A percentile compares a stretch with the other conserved stretches of the same genome.
phyloP scores from a whole-genome alignment of 73 alveolate species.

The Effrenium voratum region DNA sequence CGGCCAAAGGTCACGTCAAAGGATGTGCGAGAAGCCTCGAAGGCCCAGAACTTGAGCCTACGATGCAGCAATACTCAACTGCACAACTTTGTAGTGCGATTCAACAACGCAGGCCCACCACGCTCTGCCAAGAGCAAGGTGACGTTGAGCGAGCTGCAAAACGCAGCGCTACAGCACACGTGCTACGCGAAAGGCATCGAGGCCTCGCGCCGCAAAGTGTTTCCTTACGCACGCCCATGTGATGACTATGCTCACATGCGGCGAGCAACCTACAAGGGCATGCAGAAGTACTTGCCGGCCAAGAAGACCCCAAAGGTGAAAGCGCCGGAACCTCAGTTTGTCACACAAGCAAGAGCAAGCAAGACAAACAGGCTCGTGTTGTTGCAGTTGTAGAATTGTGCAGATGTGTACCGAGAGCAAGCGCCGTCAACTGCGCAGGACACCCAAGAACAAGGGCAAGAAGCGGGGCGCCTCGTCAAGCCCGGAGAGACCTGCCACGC shows the following conservation, averaged over 20 bases:
- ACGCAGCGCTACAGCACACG: background rate
- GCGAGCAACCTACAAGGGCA: constrained; percentile 50
- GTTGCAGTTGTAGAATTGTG: too few relatives aligned
- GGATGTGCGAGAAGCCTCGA: background rate
- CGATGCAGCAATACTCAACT: background rate
- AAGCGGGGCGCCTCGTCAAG: too few relatives aligned
- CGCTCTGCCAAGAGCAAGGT: background rate
- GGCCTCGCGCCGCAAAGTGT: constrained; percentile 1
- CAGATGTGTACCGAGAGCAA: too few relatives aligned
- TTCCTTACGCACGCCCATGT: constrained; percentile 15
- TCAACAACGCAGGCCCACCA: background rate
- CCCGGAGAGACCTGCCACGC: too few relatives aligned
- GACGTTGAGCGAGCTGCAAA: background rate
- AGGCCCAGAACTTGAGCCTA: background rate
- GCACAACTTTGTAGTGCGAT: background rate
- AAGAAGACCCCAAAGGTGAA: background rate
- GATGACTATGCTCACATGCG: constrained; percentile 61
- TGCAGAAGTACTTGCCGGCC: background rate
- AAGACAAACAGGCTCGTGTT: too few relatives aligned
- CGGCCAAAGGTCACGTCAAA: background rate
- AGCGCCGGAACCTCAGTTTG: too few relatives aligned
- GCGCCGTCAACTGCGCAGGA: too few relatives aligned
- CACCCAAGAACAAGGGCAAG: too few relatives aligned
- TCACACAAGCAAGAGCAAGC: too few relatives aligned
- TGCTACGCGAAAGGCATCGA: constrained; percentile 4